A percentile compares a stretch with the other conserved stretches of the same genome.
Evolutionary conservation across 257 asterid genomes (phyloP).

Genomic region (Coffea eugenioides): DNA sequence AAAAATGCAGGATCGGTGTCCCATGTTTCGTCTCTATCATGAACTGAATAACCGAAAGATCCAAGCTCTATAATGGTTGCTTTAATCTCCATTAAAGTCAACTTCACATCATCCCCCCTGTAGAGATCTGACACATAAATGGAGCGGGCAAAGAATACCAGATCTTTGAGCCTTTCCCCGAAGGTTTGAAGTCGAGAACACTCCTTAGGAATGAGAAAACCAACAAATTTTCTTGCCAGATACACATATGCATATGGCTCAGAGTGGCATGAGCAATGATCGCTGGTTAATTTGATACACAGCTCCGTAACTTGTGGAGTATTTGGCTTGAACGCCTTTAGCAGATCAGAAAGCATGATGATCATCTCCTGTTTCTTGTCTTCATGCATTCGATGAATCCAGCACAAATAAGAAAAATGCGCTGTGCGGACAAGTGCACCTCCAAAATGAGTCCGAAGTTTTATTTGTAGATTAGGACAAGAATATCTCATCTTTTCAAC

Average conservation of each 20-base stretch:
- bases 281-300: background rate
- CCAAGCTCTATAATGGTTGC: background rate
- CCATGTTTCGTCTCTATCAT: background rate
- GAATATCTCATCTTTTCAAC: no score
- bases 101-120: background rate
- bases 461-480: background rate
- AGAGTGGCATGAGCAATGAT: no score
- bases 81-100: background rate
- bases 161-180: background rate
- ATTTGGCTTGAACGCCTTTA: background rate
- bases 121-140: background rate
- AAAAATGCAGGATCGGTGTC: background rate
- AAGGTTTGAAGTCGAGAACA: background rate
- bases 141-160: background rate
- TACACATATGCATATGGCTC: no score
- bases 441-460: background rate
- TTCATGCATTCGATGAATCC: background rate
- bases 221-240: background rate
- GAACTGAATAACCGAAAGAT: background rate
- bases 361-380: background rate
- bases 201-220: background rate
- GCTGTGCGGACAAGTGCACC: slow-evolving; percentile 1
- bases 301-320: background rate
- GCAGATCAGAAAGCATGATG: background rate
- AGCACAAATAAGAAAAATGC: slow-evolving; percentile 6